Conservation (phyloP, 2,329 filamentous ascomycete species). For the Huntiella decipiens region DNA sequence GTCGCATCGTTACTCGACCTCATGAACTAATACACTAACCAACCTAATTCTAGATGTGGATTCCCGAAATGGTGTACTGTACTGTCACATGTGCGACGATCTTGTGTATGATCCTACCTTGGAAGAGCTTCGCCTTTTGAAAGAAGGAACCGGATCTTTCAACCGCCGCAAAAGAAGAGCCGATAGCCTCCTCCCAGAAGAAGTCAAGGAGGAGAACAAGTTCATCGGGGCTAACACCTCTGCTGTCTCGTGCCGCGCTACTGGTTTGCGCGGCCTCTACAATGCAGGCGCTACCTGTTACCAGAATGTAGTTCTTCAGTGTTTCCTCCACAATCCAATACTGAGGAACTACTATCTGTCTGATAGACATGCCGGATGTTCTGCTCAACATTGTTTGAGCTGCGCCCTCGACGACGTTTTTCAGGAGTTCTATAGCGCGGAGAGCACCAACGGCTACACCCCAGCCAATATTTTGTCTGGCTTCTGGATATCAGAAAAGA, state of each 20-base stretch:
- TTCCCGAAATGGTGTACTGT: constrained; percentile 54
- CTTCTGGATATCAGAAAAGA: constrained; percentile 72
- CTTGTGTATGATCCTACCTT: constrained; percentile 68
- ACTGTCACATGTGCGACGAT: constrained; percentile 67
- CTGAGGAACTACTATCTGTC: constrained; percentile 82
- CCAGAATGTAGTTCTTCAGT: constrained; percentile 89
- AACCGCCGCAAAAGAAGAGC: constrained; percentile 56
- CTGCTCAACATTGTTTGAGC: constrained; percentile 40
- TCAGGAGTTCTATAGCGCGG: constrained; percentile 49
- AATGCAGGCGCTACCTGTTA: constrained; percentile 98
- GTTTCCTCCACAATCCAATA: constrained; percentile 81
- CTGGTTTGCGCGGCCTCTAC: constrained; percentile 78
- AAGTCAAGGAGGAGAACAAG: constrained; percentile 50
- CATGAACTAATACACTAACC: constrained; percentile 15
- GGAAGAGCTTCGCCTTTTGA: constrained; percentile 53
- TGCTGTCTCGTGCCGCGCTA: constrained; percentile 64
- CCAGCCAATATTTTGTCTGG: constrained; percentile 76
- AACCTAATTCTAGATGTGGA: constrained; percentile 44
- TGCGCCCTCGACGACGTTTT: constrained; percentile 59
- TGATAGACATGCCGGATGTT: constrained; percentile 68
- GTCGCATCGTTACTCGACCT: constrained; percentile 13
- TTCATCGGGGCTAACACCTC: constrained; percentile 65
- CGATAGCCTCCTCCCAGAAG: constrained; percentile 48
- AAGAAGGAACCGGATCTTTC: constrained; percentile 47
- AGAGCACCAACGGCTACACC: constrained; percentile 76